Base-by-base conservation (phyloP, 495 filamentous ascomycete species). In the Cladorrhinum samala region DNA sequence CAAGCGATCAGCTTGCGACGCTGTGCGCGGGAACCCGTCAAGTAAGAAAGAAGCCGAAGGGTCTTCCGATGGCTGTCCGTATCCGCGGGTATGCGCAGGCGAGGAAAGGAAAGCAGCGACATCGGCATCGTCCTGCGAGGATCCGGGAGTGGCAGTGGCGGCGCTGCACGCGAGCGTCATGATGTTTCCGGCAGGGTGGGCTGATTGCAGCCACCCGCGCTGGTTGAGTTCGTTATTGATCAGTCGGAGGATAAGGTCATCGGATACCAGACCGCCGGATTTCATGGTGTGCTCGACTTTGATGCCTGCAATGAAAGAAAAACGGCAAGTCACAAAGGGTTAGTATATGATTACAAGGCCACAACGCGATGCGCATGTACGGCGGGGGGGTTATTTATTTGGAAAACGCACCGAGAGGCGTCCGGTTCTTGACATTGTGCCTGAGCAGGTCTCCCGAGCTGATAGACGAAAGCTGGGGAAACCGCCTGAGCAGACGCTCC, bases 11-110 rank as follows among this genome's bases (percentile, higher is more conserved):
- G 93, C 93, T 71, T 98, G 93, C 1, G 72, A 52, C 2, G 86
- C 83, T 16, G 90, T 98, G 54, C 93, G 87, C 3, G 93, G 93
- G 70, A 97, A 98, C 18, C 93, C 93, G 66, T 98, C 93, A 44
- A 98, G 85, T 55, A 98, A 83, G 68, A 97, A 98, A 14, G 89
- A 95, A 18, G 91, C 88, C 11, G 80, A 72, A 0, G 93, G 83
- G 53, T 83, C 79, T 42, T 93, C 78, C 27, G 67, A 72, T 14
- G 72, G 53, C 17, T 66, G 68, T 14, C 56, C 30, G 52, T 55
- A 59, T 43, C 64, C 63, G 27, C 61, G 66, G 24, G 61, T 64
- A 44, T 68, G 68, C 41, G 67, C 64, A 13, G 72, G 70, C 2
- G 67, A 67, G 6, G 70, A 68, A 23, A 73, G 59, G 60, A 73